Conservation (phyloP, 805 yeast species). For the Candida vartiovaarae region DNA sequence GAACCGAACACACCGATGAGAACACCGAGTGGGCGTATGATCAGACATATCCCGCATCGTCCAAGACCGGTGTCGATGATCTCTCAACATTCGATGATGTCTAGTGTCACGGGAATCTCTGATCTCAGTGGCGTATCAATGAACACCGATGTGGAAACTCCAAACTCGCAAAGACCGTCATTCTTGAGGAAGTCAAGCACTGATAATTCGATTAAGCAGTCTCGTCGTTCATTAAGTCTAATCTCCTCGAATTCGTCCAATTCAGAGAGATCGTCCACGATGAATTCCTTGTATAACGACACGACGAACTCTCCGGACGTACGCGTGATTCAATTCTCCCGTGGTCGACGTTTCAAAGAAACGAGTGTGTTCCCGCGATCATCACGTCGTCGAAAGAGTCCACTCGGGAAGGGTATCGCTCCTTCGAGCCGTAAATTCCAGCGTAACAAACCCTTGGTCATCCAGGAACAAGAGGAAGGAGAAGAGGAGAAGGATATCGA, state of each 20-base stretch:
- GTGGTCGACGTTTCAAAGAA: constrained; percentile 17
- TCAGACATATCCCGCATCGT: constrained; percentile 4
- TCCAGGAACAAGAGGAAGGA: constrained; percentile 21
- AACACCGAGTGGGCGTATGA: background rate
- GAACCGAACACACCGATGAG: constrained; percentile 25
- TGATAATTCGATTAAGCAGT: constrained; percentile 19
- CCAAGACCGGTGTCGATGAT: constrained; percentile 44
- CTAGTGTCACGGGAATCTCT: constrained; percentile 40
- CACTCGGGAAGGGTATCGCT: constrained; percentile 17
- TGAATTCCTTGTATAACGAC: constrained; percentile 33
- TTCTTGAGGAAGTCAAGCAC: constrained; percentile 17
- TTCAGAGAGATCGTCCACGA: constrained; percentile 33
- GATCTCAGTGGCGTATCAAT: constrained; percentile 36
- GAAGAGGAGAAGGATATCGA: constrained; percentile 12
- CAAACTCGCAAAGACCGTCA: constrained; percentile 12
- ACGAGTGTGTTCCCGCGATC: constrained; percentile 17
- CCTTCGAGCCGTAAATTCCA: constrained; percentile 17
- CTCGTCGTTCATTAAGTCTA: constrained; percentile 29
- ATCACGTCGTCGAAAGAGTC: constrained; percentile 22
- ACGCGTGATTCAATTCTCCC: constrained; percentile 12
- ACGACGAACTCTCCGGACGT: constrained; percentile 27
- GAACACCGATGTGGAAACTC: constrained; percentile 9
- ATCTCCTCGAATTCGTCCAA: constrained; percentile 32
- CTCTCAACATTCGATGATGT: constrained; percentile 43
- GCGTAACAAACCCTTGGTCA: constrained; percentile 11